phyloP scores from a whole-genome alignment of 2,329 filamentous ascomycete genomes.

The Myriosclerotinia duriaeana region DNA sequence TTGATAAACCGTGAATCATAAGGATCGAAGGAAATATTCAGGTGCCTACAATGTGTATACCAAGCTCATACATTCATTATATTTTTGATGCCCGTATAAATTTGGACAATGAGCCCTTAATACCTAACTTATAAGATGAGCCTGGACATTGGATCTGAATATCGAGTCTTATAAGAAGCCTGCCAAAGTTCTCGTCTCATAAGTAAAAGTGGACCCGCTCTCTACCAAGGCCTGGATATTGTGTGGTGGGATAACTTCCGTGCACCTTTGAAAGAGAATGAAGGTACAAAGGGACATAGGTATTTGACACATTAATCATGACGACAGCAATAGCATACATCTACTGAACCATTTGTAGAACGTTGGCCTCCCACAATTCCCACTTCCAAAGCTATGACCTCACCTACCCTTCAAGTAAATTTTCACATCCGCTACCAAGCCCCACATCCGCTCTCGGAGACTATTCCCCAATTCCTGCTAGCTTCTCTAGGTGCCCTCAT shows the following conservation, averaged over 20 bases:
- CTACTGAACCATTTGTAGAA: neutral
- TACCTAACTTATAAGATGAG: too few relatives aligned
- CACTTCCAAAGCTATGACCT: neutral
- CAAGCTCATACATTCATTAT: too few relatives aligned
- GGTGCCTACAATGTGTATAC: neutral
- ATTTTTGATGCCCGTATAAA: too few relatives aligned
- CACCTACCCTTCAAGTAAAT: neutral
- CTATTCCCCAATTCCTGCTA: neutral
- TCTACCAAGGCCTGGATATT: neutral
- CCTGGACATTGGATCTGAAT: too few relatives aligned
- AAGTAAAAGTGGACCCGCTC: neutral
- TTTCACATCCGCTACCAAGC: neutral
- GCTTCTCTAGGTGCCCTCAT: neutral
- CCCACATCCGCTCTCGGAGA: slow-evolving; percentile 9
- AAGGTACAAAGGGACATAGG: neutral
- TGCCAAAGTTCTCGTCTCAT: neutral
- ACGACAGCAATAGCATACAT: neutral
- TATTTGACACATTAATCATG: neutral
- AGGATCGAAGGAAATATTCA: neutral
- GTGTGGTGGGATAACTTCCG: neutral
- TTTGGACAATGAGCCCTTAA: too few relatives aligned
- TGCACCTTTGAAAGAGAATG: neutral
- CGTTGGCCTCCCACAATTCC: too few relatives aligned
- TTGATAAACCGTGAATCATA: slow-evolving; percentile 18
- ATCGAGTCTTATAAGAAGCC: too few relatives aligned